phyloP scores from a whole-genome alignment of 2,329 filamentous ascomycete species.

The Botryotinia narcissicola region DNA sequence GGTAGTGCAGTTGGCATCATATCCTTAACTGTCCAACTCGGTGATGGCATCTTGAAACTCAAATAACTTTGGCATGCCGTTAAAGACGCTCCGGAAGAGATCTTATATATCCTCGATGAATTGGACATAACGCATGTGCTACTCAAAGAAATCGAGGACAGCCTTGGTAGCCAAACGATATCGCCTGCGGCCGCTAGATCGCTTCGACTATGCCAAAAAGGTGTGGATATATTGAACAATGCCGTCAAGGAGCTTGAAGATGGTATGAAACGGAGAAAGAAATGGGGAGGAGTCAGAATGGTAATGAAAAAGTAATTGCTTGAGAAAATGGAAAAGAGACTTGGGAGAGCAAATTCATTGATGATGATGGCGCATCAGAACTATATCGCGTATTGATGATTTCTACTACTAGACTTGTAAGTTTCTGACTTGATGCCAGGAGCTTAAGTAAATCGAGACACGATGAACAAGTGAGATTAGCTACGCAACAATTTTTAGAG shows the following conservation, averaged over 20 bases:
- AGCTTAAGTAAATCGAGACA: neutral
- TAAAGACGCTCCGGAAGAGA: constrained; percentile 5
- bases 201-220: neutral
- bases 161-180: neutral
- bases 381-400: neutral
- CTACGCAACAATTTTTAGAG: neutral
- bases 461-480: neutral
- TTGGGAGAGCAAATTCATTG: neutral
- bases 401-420: too few species aligned
- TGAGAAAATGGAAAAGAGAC: neutral
- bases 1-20: constrained; percentile 3
- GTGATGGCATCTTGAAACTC: constrained; percentile 2
- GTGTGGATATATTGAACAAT: neutral
- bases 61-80: neutral
- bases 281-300: neutral
- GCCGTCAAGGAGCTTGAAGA: neutral
- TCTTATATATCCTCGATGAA: neutral
- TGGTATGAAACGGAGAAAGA: neutral
- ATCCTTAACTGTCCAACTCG: neutral
- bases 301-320: neutral
- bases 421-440: neutral
- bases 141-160: neutral
- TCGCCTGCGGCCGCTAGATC: neutral
- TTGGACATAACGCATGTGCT: neutral
- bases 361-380: neutral